phyloP scores from a whole-genome alignment of 164 flowering plant genomes.

The Cinnamomum chago region DNA sequence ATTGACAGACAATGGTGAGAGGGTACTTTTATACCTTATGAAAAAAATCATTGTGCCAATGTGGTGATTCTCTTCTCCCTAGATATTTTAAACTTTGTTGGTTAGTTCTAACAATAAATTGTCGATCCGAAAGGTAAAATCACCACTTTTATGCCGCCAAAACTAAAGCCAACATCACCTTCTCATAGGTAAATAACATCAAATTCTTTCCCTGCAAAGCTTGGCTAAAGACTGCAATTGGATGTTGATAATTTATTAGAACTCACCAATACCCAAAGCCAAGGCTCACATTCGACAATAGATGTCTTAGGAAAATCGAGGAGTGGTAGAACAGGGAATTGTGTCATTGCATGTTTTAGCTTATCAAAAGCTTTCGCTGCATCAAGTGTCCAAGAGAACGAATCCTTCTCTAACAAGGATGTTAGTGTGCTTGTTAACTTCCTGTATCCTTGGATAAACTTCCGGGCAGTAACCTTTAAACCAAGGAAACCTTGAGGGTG shows the following conservation, averaged over 20 bases:
- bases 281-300: neutral
- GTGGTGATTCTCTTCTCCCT: neutral
- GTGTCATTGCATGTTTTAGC: neutral
- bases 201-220: neutral
- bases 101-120: constrained; percentile 1
- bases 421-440: neutral
- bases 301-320: neutral
- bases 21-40: too few species aligned
- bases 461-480: too few species aligned
- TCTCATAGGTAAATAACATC: neutral
- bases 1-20: too few species aligned
- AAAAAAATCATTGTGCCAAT: neutral
- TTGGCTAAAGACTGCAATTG: neutral
- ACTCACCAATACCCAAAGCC: neutral
- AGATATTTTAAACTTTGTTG: neutral
- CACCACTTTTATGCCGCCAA: neutral
- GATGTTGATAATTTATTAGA: neutral
- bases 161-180: neutral
- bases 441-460: neutral
- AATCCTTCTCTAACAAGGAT: neutral
- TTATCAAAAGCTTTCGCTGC: neutral
- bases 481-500: neutral
- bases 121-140: neutral
- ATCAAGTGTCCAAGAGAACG: neutral
- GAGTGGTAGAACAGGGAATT: neutral